phyloP scores from a whole-genome alignment of 495 filamentous ascomycete species.

The Glutinoglossum americanum region DNA sequence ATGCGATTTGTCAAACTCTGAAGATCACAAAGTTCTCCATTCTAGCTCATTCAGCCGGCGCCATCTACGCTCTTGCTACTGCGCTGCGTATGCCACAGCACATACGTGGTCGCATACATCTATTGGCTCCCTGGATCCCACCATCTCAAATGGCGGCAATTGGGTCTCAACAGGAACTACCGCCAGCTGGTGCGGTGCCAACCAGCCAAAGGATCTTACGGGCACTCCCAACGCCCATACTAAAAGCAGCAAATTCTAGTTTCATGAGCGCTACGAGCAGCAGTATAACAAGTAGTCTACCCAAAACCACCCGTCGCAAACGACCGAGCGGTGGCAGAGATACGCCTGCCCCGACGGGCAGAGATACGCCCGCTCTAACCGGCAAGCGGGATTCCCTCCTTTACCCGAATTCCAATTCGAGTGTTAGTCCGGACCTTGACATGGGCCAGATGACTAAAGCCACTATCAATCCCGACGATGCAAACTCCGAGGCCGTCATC shows the following conservation, averaged over 20 bases:
- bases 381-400: slow-evolving; percentile 2
- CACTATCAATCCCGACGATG: neutral
- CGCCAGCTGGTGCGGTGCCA: slow-evolving; percentile 65
- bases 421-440: neutral
- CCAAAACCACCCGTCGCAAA: slow-evolving; percentile 47
- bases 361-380: slow-evolving; percentile 11
- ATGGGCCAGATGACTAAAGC: neutral
- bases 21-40: slow-evolving; percentile 95
- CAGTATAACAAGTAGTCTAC: slow-evolving; percentile 65
- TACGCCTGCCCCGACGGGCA: slow-evolving; percentile 14
- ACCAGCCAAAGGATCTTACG: slow-evolving; percentile 82
- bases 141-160: slow-evolving; percentile 81
- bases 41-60: slow-evolving; percentile 90
- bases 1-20: slow-evolving; percentile 78
- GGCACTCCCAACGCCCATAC: slow-evolving; percentile 71
- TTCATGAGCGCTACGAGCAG: slow-evolving; percentile 86
- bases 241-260: slow-evolving; percentile 83
- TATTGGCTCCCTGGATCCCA: slow-evolving; percentile 94
- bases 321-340: slow-evolving; percentile 23
- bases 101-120: slow-evolving; percentile 83
- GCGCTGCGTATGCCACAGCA: slow-evolving; percentile 90
- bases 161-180: slow-evolving; percentile 47
- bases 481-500: slow-evolving; percentile 14
- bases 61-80: slow-evolving; percentile 92
- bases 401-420: neutral